Percentiles rank a stretch among this genome's conserved stretches.
Conservation (phyloP, 345 rosid genomes). For the Eucalyptus urophylla region DNA sequence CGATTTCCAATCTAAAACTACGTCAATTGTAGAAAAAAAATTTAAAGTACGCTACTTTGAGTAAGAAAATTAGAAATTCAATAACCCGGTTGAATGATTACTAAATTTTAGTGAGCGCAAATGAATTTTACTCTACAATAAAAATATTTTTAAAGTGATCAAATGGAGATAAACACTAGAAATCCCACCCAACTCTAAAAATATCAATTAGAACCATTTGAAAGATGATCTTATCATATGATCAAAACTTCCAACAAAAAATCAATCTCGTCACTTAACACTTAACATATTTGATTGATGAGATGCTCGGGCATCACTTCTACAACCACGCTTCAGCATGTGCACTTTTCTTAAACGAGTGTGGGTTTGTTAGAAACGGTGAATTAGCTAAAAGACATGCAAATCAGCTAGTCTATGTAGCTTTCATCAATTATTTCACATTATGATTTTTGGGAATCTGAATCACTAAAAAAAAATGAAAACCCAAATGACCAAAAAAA, state of each 20-base stretch:
- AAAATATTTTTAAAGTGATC: neutral
- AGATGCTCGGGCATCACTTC: neutral
- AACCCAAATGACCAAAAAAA: neutral
- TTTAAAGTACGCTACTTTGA: neutral
- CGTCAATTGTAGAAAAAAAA: neutral
- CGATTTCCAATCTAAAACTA: neutral
- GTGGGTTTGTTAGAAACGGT: rapidly evolving
- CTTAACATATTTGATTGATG: neutral
- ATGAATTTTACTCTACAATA: neutral
- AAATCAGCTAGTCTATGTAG: neutral
- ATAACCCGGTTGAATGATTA: rapidly evolving
- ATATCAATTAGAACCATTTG: neutral
- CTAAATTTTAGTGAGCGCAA: neutral
- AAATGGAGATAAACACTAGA: neutral
- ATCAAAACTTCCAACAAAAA: neutral
- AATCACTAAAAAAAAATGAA: neutral
- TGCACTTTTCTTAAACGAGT: neutral
- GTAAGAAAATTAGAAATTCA: neutral
- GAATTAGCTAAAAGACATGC: neutral
- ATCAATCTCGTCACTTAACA: neutral
- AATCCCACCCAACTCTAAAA: neutral
- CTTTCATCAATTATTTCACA: neutral
- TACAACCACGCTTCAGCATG: neutral
- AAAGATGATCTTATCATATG: too few relatives aligned
- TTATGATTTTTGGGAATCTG: neutral